phyloP scores from a whole-genome alignment of 2,329 filamentous ascomycete species.

The Ophiostoma ips region DNA sequence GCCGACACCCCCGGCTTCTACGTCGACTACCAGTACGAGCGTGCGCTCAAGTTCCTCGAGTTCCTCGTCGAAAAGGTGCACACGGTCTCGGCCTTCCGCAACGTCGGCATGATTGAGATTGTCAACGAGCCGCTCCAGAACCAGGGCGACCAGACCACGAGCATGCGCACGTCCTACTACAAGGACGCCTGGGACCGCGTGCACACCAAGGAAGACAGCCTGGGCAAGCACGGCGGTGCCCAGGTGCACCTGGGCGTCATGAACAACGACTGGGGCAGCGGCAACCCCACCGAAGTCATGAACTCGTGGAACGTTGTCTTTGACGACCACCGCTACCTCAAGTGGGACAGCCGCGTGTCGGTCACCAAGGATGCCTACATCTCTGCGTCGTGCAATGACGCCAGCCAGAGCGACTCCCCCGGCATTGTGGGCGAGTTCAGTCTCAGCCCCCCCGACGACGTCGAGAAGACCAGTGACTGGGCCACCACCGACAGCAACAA shows the following conservation, averaged over 20 bases:
- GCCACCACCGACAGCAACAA: slow-evolving; percentile 23
- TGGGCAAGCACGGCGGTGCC: slow-evolving; percentile 27
- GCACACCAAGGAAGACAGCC: slow-evolving; percentile 30
- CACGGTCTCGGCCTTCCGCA: slow-evolving; percentile 31
- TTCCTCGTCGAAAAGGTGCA: slow-evolving; percentile 41
- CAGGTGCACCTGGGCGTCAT: slow-evolving; percentile 38
- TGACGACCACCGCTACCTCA: slow-evolving; percentile 46
- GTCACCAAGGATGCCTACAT: slow-evolving; percentile 36
- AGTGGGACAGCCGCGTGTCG: slow-evolving; percentile 28
- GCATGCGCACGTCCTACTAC: slow-evolving; percentile 31
- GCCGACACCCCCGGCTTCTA: slow-evolving; percentile 36
- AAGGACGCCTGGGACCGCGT: slow-evolving; percentile 31
- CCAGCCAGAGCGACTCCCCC: slow-evolving; percentile 29
- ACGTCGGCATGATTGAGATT: slow-evolving; percentile 44
- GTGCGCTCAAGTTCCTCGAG: slow-evolving; percentile 39
- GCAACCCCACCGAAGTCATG: slow-evolving; percentile 34
- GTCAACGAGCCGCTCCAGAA: slow-evolving; percentile 41
- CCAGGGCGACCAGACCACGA: slow-evolving; percentile 14
- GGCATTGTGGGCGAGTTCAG: slow-evolving; percentile 47
- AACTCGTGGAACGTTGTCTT: slow-evolving; percentile 32
- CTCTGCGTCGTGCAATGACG: slow-evolving; percentile 32
- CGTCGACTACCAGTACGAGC: slow-evolving; percentile 39
- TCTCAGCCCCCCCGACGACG: slow-evolving; percentile 33
- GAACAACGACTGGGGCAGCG: slow-evolving; percentile 40
- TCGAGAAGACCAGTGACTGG: slow-evolving; percentile 32